These are phyloP conservation scores for Acacia confusa DNA, from an alignment of 306 rosid genomes.

Conservation along the genomic window DNA sequence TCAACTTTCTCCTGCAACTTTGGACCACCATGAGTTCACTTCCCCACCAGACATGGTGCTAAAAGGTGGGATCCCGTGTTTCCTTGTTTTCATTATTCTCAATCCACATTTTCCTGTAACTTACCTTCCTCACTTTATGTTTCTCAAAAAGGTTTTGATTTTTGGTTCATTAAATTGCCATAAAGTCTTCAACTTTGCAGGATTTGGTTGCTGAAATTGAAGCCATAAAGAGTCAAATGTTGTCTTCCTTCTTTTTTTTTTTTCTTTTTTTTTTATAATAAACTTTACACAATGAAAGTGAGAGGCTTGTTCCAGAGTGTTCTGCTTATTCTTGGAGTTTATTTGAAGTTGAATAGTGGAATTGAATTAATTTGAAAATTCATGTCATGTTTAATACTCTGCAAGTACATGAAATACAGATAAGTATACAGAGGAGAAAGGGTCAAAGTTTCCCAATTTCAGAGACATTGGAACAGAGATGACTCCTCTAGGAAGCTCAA, in stretches of 20 bases:
- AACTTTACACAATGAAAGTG: not conserved
- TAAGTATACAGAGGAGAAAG: not conserved
- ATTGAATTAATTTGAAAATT: not conserved
- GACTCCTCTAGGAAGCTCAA: conserved; percentile 9
- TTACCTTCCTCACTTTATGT: not conserved
- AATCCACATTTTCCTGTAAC: not conserved
- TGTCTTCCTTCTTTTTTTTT: not conserved
- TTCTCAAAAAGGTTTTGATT: not conserved
- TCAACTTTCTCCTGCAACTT: conserved; percentile 43
- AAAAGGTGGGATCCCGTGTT: conserved; percentile 1
- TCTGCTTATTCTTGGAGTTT: not conserved
- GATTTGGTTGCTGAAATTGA: not conserved
- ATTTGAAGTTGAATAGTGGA: not conserved
- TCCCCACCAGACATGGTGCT: not conserved
- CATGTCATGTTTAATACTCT: not conserved
- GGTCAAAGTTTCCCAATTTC: not conserved
- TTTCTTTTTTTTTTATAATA: not conserved
- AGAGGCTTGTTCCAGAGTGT: not conserved
- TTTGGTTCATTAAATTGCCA: not conserved
- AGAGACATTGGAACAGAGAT: not conserved
- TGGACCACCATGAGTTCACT: conserved; percentile 46
- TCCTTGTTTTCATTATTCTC: not conserved
- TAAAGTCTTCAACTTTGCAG: not conserved
- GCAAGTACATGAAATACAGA: not conserved
- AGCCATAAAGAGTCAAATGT: not conserved